These are phyloP conservation scores for Aphanomyces cochlioides DNA, from an alignment of 352 stramenopile species.

Conservation along the genomic window DNA sequence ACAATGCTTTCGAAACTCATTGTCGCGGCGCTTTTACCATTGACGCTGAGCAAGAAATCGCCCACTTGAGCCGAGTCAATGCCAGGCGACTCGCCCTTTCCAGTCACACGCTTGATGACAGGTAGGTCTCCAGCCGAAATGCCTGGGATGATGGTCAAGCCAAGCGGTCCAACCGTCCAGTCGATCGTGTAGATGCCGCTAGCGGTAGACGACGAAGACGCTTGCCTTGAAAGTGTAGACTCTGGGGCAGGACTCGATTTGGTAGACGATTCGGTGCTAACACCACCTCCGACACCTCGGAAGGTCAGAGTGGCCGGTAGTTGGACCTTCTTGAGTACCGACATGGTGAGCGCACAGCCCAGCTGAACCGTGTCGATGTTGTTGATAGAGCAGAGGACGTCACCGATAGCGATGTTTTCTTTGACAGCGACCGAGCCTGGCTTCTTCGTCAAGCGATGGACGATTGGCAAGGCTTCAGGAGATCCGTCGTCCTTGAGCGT, in stretches of 20 bases:
- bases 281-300: slow-evolving; percentile 60
- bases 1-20: slow-evolving; percentile 84
- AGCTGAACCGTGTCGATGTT: slow-evolving; percentile 88
- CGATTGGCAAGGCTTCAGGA: slow-evolving; percentile 82
- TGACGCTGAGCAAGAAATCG: slow-evolving; percentile 80
- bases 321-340: slow-evolving; percentile 85
- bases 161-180: slow-evolving; percentile 74
- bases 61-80: slow-evolving; percentile 81
- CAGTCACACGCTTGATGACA: slow-evolving; percentile 86
- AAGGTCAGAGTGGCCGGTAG: slow-evolving; percentile 79
- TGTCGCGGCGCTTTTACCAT: slow-evolving; percentile 53
- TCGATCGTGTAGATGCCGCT: slow-evolving; percentile 62
- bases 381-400: slow-evolving; percentile 84
- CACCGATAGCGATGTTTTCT: slow-evolving; percentile 84
- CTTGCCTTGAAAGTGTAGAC: neutral
- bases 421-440: slow-evolving; percentile 80
- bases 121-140: slow-evolving; percentile 71
- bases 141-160: slow-evolving; percentile 81
- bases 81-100: slow-evolving; percentile 67
- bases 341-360: slow-evolving; percentile 83
- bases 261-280: neutral
- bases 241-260: neutral
- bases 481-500: slow-evolving; percentile 82
- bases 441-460: slow-evolving; percentile 85
- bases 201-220: neutral